Evolutionary conservation across 345 rosid genomes (phyloP), one percentile per base, ranked within the genome.

Genomic region (Citropsis articulata): DNA sequence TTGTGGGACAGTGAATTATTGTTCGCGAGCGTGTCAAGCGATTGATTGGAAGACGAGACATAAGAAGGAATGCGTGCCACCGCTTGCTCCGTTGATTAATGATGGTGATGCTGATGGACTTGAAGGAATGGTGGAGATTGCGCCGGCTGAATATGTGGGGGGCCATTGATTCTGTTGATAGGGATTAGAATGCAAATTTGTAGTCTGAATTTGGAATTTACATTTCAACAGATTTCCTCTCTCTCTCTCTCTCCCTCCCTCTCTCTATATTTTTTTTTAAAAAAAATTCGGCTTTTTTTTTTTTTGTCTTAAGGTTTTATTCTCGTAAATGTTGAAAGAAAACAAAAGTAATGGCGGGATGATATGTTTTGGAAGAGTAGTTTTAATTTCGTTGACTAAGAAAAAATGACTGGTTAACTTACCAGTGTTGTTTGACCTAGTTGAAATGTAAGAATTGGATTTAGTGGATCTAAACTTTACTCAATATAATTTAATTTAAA

Each of bases 21-120:
- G 99, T 72, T 95, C 99, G 0, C 89, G 98, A 28, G 99, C 90
- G 0, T 95, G 99, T 56, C 99, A 95, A 73, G 99, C 99, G 66
- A 85, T 88, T 10, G 99, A 95, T 80, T 95, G 99, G 99, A 92
- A 87, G 85, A 48, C 84, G 48, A 89, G 87, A 33, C 99, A 95
- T 78, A 91, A 91, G 87, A 72, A 63, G 60, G 96, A 93, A 75
- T 95, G 99, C 75, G 66, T 40, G 6, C 90, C 95, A 27, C 90
- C 95, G 40, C 74, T 85, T 40, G 89, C 88, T 81, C 72, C 85
- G 68, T 88, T 89, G 94, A 75, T 61, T 24, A 85, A 66, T 9
- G 88, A 56, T n/a, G 86, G 73, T 2, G 88, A 72, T 14, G 86
- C 38, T 42, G 59, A 71, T 28, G 86, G 79, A n/a, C 72, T 67